A percentile compares a stretch with the other conserved stretches of the same genome.
Conservation (phyloP, 78 protist species). For the Dictyostelium capitatum region DNA sequence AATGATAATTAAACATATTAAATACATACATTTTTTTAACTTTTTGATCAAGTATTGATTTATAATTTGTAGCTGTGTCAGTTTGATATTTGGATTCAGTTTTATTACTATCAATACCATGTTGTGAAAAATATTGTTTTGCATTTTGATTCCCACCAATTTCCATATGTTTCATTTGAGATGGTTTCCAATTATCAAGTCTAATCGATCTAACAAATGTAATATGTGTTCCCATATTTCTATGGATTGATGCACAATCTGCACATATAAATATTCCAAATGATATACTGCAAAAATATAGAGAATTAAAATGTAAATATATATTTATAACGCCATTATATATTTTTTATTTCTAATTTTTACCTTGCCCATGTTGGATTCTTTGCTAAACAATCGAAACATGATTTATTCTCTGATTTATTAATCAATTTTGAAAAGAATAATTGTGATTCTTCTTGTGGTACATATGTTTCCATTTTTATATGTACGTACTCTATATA, state of each 20-base stretch:
- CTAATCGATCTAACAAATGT: constrained; percentile 69
- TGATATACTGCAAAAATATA: constrained; percentile 5
- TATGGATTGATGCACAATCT: constrained; percentile 90
- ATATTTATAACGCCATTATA: too few species aligned
- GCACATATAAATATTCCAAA: constrained; percentile 92
- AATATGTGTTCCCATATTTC: constrained; percentile 91
- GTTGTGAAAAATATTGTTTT: constrained; percentile 69
- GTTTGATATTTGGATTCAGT: constrained; percentile 59
- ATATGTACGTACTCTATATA: too few species aligned
- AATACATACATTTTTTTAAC: constrained; percentile 33
- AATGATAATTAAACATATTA: neutral
- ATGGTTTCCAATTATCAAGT: constrained; percentile 76
- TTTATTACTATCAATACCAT: constrained; percentile 56
- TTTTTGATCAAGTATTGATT: constrained; percentile 6
- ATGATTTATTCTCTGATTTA: constrained; percentile 47
- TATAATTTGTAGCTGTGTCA: constrained; percentile 23
- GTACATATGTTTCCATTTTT: neutral
- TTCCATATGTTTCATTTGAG: constrained; percentile 74
- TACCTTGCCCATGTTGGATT: constrained; percentile 90
- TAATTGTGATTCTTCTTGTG: neutral
- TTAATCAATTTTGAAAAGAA: constrained; percentile 35
- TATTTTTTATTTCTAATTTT: too few species aligned
- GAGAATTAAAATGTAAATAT: too few species aligned
- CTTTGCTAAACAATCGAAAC: constrained; percentile 92
- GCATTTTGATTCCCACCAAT: constrained; percentile 81